Evolutionary conservation across 1,284 basidiomycete species (phyloP).

Genomic region (Boletus hoseneyae): DNA sequence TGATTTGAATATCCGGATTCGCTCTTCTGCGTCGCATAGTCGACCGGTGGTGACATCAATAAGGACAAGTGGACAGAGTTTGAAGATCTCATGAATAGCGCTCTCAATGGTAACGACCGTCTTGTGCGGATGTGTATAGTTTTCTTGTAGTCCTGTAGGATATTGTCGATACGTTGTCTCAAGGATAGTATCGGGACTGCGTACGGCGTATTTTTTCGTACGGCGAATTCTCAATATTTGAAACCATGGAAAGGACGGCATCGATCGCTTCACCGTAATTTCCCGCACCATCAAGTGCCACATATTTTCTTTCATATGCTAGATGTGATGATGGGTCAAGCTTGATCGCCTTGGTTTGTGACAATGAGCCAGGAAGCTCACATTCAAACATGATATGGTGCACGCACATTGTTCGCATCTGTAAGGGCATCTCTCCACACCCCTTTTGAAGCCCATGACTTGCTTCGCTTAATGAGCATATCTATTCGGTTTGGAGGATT

Average conservation of each 20-base stretch:
- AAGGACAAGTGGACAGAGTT: conserved; percentile 5
- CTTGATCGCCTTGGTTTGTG: too few relatives aligned
- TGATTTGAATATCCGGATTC: conserved; percentile 6
- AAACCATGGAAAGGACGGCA: background rate
- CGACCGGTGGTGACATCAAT: conserved; percentile 8
- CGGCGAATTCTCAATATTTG: conserved; percentile 7
- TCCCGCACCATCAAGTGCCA: conserved; percentile 1
- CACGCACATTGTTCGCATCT: conserved; percentile 11
- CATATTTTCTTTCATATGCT: conserved; percentile 9
- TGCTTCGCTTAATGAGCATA: background rate
- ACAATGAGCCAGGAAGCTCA: background rate
- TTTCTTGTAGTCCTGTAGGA: conserved; percentile 3
- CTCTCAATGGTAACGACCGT: background rate
- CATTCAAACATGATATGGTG: too few relatives aligned
- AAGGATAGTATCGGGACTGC: background rate
- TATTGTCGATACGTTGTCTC: background rate
- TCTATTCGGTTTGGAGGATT: background rate
- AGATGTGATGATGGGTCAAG: background rate
- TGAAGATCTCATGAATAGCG: background rate
- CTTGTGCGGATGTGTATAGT: background rate
- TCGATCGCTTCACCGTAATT: conserved; percentile 1
- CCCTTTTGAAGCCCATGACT: background rate
- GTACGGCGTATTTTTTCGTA: conserved; percentile 5
- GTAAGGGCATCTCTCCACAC: conserved; percentile 2
- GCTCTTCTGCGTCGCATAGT: conserved; percentile 3